These are phyloP conservation scores for Hortiboletus flavorubellus DNA, from an alignment of 768 basidiomycete genomes.

Conservation along the genomic window DNA sequence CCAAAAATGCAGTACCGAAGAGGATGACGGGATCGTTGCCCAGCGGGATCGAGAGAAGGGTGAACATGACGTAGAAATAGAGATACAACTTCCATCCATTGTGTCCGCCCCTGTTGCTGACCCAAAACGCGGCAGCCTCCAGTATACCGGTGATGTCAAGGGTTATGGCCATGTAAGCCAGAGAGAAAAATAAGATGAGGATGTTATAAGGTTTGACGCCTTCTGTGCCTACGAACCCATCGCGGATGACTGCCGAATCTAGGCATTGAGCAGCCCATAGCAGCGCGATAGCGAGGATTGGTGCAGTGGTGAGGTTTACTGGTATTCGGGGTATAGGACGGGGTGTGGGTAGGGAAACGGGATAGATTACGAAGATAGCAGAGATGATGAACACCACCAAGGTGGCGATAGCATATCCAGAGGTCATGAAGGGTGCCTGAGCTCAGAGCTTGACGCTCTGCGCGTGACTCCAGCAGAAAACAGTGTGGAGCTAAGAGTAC, in stretches of 20 bases:
- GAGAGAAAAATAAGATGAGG: slow-evolving; percentile 84
- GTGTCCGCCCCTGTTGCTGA: slow-evolving; percentile 73
- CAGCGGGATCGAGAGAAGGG: slow-evolving; percentile 67
- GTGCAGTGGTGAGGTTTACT: slow-evolving; percentile 51
- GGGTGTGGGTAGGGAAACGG: slow-evolving; percentile 39
- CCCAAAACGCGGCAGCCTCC: slow-evolving; percentile 84
- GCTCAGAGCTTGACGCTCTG: neutral
- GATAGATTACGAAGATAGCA: slow-evolving; percentile 48
- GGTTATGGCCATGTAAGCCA: slow-evolving; percentile 92
- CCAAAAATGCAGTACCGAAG: slow-evolving; percentile 85
- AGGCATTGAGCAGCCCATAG: slow-evolving; percentile 58
- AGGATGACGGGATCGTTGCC: slow-evolving; percentile 95
- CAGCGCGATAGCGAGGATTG: slow-evolving; percentile 48
- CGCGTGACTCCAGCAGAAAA: neutral
- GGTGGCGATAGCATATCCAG: slow-evolving; percentile 46
- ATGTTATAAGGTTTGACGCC: slow-evolving; percentile 90
- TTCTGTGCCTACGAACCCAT: slow-evolving; percentile 77
- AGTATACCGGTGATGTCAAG: slow-evolving; percentile 88
- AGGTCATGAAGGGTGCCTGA: slow-evolving; percentile 35
- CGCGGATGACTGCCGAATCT: slow-evolving; percentile 46
- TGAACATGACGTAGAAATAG: slow-evolving; percentile 83
- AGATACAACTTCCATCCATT: slow-evolving; percentile 69
- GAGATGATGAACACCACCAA: slow-evolving; percentile 51
- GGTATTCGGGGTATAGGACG: slow-evolving; percentile 33
- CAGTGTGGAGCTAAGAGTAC: neutral